Conservation (phyloP, 1,139 yeast species). For the Keqinozyma sinolaborantium region DNA sequence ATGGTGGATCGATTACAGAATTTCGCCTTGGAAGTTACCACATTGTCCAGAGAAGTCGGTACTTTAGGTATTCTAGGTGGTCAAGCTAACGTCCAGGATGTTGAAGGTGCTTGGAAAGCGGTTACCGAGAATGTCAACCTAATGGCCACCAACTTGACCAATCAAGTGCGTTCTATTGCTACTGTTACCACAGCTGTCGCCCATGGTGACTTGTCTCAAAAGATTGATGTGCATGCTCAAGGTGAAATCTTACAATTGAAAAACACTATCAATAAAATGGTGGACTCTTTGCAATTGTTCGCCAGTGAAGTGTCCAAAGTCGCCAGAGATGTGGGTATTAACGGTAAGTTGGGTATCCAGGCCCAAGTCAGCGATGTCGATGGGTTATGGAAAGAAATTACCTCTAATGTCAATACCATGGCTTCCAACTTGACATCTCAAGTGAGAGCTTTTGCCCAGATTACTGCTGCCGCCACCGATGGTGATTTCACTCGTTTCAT, state of each 20-base stretch:
- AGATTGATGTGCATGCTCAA: slow-evolving; percentile 86
- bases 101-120: slow-evolving; percentile 92
- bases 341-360: slow-evolving; percentile 88
- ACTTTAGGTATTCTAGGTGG: slow-evolving; percentile 89
- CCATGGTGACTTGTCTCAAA: slow-evolving; percentile 84
- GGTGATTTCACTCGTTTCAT: slow-evolving; percentile 89
- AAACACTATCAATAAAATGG: slow-evolving; percentile 85
- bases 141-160: slow-evolving; percentile 86
- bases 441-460: slow-evolving; percentile 90
- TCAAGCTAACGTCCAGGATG: slow-evolving; percentile 88
- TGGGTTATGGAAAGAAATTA: slow-evolving; percentile 89
- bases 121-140: slow-evolving; percentile 85
- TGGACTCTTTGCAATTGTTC: slow-evolving; percentile 81
- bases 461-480: slow-evolving; percentile 91
- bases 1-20: slow-evolving; percentile 89
- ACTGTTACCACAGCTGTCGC: slow-evolving; percentile 92
- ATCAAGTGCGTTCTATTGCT: slow-evolving; percentile 86
- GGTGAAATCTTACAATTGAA: slow-evolving; percentile 80
- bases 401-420: slow-evolving; percentile 92
- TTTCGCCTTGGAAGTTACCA: slow-evolving; percentile 86
- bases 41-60: slow-evolving; percentile 85
- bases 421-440: slow-evolving; percentile 88
- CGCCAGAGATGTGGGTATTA: slow-evolving; percentile 90
- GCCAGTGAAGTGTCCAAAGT: slow-evolving; percentile 88
- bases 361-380: slow-evolving; percentile 90